Percentiles rank a stretch among this genome's conserved stretches.
Evolutionary conservation across 2,329 filamentous ascomycete species (phyloP).

Genomic region (Trichophyton simii): DNA sequence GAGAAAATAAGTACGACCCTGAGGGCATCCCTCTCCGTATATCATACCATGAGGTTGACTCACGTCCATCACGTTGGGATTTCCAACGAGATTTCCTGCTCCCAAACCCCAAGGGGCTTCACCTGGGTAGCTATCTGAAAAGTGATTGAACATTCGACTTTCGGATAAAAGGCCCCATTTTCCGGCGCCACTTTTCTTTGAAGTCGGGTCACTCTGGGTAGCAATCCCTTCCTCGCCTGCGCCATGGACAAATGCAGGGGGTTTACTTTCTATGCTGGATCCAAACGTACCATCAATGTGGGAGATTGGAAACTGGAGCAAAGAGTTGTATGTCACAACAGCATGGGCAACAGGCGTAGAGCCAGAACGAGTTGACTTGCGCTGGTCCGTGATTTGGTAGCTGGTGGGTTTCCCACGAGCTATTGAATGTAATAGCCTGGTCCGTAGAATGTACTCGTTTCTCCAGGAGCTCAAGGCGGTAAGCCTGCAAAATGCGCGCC

Average conservation of each 20-base stretch:
- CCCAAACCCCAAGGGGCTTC: constrained; percentile 66
- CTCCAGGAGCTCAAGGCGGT: constrained; percentile 83
- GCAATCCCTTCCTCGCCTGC: constrained; percentile 63
- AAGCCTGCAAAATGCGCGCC: constrained; percentile 68
- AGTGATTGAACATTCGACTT: constrained; percentile 60
- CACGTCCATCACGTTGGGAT: constrained; percentile 80
- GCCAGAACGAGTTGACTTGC: constrained; percentile 41
- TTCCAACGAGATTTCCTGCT: constrained; percentile 59
- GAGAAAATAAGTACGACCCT: constrained; percentile 68
- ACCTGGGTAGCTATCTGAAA: constrained; percentile 62
- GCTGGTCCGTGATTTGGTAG: constrained; percentile 40
- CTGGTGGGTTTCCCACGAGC: constrained; percentile 60
- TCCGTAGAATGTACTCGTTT: constrained; percentile 86
- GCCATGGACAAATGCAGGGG: constrained; percentile 71
- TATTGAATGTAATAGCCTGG: constrained; percentile 68
- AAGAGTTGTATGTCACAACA: constrained; percentile 74
- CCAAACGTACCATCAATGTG: constrained; percentile 68
- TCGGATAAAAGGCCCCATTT: constrained; percentile 65
- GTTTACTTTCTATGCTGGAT: constrained; percentile 52
- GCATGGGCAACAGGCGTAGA: constrained; percentile 56
- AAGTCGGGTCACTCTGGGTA: constrained; percentile 66
- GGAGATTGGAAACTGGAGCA: constrained; percentile 65
- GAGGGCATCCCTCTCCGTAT: constrained; percentile 74
- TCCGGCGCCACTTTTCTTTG: constrained; percentile 54
- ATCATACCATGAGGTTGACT: constrained; percentile 75